Evolutionary conservation across 768 basidiomycete genomes (phyloP), one percentile per base, ranked within the genome.

Genomic region (Russula vinacea): DNA sequence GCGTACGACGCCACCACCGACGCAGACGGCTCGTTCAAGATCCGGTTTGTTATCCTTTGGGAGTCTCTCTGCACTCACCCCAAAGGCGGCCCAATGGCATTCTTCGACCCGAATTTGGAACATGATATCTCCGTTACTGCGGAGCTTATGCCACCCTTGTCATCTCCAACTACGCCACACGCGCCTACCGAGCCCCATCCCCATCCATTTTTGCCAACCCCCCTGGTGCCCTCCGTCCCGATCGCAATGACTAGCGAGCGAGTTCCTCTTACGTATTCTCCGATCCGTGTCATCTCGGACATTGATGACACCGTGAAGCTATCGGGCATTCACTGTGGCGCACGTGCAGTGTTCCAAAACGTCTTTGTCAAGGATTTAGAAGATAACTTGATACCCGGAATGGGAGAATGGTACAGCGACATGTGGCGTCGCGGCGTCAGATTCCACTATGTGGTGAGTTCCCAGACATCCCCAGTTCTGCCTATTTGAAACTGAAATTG

Each of bases 221-320:
- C 57, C 6, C 53, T 44, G 8, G 26, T 53, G 4, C 33, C 40
- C 17, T 17, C 29, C 0, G 6, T 58, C 7, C 69, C 69, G 3
- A 71, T 70, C 16, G 66, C 71, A 10, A 64, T 60, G 1, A 52
- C 73, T 2, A 55, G 68, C 5, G 70, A 76, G 13, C 55, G 65
- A 1, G 65, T 78, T 5, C 74, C 77, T 26, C 79, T 92, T 40
- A 83, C 87, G 0, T 77, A 85, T 69, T 81, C 83, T 2, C 81
- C 82, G 2, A 74, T 95, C 16, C 86, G 92, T 19, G 83, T 96
- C 60, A 88, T 98, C 16, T 95, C 93, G 9, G 95, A 98, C 70
- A 89, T 98, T 49, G 95, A 98, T 71, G 95, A 98, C 74, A 98
- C 95, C 0, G 81, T 97, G 62, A 95, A 95, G 71, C 71, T 81